A percentile compares a stretch with the other conserved stretches of the same genome.
phyloP scores from a whole-genome alignment of 2,329 filamentous ascomycete species.

The Colletotrichum sp. region DNA sequence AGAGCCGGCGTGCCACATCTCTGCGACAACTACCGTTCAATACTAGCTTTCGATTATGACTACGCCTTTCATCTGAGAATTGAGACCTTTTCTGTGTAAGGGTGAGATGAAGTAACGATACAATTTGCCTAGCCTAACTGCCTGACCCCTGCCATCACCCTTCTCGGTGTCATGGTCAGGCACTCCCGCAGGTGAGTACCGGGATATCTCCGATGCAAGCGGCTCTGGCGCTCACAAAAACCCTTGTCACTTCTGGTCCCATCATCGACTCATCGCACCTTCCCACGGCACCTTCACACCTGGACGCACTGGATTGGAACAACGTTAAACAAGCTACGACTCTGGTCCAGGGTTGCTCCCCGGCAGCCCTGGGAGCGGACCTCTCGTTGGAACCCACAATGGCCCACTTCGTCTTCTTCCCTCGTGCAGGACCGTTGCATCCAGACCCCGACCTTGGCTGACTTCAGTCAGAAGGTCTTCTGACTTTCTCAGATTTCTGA shows the following conservation, averaged over 20 bases:
- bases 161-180: not conserved
- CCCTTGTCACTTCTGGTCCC: not conserved
- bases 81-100: not conserved
- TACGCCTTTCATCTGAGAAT: not conserved
- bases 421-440: not conserved
- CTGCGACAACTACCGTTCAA: not conserved
- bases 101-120: not conserved
- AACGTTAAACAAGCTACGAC: not conserved
- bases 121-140: not conserved
- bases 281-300: not conserved
- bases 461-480: constrained; percentile 4
- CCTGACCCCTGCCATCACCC: not conserved
- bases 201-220: not conserved
- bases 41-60: not conserved
- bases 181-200: not conserved
- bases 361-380: constrained; percentile 7
- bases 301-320: not conserved
- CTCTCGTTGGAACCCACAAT: not conserved
- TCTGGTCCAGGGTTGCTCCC: not conserved
- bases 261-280: not conserved
- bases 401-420: not conserved
- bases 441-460: not conserved
- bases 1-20: not conserved
- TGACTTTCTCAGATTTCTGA: not conserved
- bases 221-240: constrained; percentile 7